Evolutionary conservation across 1,284 basidiomycete genomes (phyloP).

Genomic region (Cryptococcus sp.): DNA sequence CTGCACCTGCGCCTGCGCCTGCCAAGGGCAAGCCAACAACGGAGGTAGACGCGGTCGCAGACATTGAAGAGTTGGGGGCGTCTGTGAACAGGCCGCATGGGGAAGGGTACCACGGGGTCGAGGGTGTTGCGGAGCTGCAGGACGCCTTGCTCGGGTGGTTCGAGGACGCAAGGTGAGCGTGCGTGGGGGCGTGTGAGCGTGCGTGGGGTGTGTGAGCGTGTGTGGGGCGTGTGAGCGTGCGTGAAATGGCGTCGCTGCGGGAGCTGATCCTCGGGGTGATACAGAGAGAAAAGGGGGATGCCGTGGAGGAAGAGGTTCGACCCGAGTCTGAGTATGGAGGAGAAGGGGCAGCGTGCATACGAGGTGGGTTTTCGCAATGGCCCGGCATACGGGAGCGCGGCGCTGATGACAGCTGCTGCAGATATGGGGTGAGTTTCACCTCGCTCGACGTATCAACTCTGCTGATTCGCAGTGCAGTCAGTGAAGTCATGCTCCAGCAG

Average conservation of each 20-base stretch:
- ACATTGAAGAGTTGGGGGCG: constrained; percentile 24
- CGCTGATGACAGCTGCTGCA: constrained; percentile 8
- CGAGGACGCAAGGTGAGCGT: constrained; percentile 39
- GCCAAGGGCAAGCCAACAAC: background rate
- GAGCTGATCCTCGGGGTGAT: background rate
- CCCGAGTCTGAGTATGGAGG: constrained; percentile 22
- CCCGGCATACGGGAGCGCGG: background rate
- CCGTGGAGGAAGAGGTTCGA: constrained; percentile 49
- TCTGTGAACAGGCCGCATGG: constrained; percentile 26
- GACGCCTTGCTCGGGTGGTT: constrained; percentile 47
- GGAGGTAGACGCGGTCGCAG: background rate
- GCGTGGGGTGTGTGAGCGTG: constrained; percentile 23
- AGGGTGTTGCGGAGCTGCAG: constrained; percentile 20
- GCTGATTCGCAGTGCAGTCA: constrained; percentile 60
- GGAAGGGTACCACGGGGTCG: constrained; percentile 29
- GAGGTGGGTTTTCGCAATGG: constrained; percentile 35
- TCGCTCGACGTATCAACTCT: background rate
- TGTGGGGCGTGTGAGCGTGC: constrained; percentile 23
- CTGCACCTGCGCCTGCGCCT: background rate
- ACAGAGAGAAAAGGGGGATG: constrained; percentile 47
- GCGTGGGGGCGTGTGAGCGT: background rate
- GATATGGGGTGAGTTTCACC: constrained; percentile 28
- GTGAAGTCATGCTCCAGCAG: constrained; percentile 96
- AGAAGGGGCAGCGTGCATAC: constrained; percentile 49
- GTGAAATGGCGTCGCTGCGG: too few relatives aligned